Base-by-base conservation (phyloP, 2,329 filamentous ascomycete genomes). In the Bipolaris cookei region DNA sequence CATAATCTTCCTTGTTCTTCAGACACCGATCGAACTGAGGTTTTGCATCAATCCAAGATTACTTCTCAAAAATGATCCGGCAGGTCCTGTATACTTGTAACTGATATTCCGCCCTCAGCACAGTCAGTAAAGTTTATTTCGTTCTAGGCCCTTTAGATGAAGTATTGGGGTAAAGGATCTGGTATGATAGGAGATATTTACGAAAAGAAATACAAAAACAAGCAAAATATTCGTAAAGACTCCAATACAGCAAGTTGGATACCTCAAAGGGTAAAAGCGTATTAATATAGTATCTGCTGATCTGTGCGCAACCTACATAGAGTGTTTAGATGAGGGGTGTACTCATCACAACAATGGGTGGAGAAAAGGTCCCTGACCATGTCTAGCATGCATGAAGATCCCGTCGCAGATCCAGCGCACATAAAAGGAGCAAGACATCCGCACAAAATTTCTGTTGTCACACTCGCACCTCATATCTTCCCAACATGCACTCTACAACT, bases 401-500 rank as follows among this genome's bases (percentile, higher is more conserved):
- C 30, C 21, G 1, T 11, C 16, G 42, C n/a, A 37, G n/a, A 28
- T 11, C 25, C 8, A 14, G 18, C 11, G 6, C 37, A 28, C 13
- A 28, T 55, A 55, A 44, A 55, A 55, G 46, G 48, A 16, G 39
- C 30, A 13, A 34, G 23, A 3, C 5, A 16, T 14, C 13, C 34
- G 23, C 39, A 44, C 16, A 13, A 30, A 10, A 28, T 11, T 11
- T n/a, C 28, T 2, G 3, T 23, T 8, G 6, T 16, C 25, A 7
- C 2, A 28, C 53, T 28, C 23, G 10, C 23, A 55, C 13, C 8
- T 30, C 38, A 25, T n/a, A 23, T 30, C 21, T 11, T 4, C 21
- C 35, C 52, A 59, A 39, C 25, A 65, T 65, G 62, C 50, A 54
- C 28, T 38, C 61, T 28, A 38, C 51, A 3, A 52, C 41, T 14